phyloP scores from a whole-genome alignment of 306 rosid species.

The Cucurbita argyrosperma region DNA sequence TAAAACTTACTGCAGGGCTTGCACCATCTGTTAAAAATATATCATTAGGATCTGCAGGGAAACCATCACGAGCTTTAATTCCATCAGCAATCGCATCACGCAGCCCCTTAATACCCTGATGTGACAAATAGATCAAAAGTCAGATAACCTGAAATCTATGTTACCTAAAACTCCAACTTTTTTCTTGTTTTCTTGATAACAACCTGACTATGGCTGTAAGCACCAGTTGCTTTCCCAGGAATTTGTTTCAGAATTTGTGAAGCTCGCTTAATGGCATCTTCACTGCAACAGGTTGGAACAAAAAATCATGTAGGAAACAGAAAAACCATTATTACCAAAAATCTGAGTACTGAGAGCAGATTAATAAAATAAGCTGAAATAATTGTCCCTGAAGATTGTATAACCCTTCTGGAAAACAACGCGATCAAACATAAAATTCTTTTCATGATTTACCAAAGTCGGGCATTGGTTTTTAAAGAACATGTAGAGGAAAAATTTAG shows the following conservation, averaged over 20 bases:
- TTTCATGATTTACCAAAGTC: not conserved
- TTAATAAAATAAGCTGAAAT: not conserved
- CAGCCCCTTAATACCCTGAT: conserved; percentile 74
- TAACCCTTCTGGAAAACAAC: not conserved
- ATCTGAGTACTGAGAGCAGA: not conserved
- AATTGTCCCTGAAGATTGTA: not conserved
- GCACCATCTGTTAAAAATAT: conserved; percentile 91
- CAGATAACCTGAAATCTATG: not conserved
- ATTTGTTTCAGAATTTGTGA: conserved; percentile 64
- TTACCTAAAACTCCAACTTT: not conserved
- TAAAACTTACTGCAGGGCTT: conserved; percentile 64
- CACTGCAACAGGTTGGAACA: conserved; percentile 26
- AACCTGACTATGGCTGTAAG: conserved; percentile 96
- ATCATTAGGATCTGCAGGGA: conserved; percentile 62
- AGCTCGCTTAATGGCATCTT: conserved; percentile 64
- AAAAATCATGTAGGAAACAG: not conserved
- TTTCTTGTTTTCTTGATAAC: not conserved
- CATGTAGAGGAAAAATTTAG: not conserved
- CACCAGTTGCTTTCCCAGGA: conserved; percentile 93
- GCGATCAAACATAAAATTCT: not conserved
- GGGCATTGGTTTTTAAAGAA: not conserved
- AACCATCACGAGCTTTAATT: conserved; percentile 72
- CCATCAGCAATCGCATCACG: conserved; percentile 83
- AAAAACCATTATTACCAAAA: not conserved
- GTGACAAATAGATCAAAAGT: conserved; percentile 6